A percentile compares a stretch with the other conserved stretches of the same genome.
Conservation (phyloP, 169 alveolate genomes). For the Theileria luwenshuni region DNA sequence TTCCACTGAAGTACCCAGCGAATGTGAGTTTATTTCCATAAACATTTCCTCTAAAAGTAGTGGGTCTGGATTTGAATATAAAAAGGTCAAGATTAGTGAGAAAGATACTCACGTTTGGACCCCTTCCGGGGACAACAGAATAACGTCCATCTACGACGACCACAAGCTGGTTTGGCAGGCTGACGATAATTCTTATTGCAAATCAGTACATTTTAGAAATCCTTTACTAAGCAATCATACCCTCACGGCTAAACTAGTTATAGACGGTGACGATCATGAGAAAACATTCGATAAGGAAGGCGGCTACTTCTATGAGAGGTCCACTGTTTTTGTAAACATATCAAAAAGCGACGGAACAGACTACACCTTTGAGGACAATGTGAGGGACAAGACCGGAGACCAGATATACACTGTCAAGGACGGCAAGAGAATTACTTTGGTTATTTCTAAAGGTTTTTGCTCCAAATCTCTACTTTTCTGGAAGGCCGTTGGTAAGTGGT, state of each 20-base stretch:
- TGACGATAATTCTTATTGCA: not conserved
- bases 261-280: not conserved
- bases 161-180: not conserved
- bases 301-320: not conserved
- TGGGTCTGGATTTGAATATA: not conserved
- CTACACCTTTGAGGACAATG: not conserved
- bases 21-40: not conserved
- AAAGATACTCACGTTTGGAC: not conserved
- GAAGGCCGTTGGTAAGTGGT: conserved; percentile 9
- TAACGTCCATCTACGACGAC: not conserved
- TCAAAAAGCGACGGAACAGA: not conserved
- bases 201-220: not conserved
- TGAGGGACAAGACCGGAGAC: not conserved
- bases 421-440: not conserved
- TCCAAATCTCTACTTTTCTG: not conserved
- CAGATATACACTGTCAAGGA: not conserved
- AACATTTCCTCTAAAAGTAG: not conserved
- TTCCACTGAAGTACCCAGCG: not conserved
- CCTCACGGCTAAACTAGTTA: not conserved
- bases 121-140: not conserved
- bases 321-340: not conserved
- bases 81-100: not conserved
- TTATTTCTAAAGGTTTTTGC: not conserved
- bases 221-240: not conserved
- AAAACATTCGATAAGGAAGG: not conserved